Evolutionary conservation across 1,139 yeast genomes (phyloP), one percentile per base, ranked within the genome.

Genomic region (Geotrichum carabidarum): DNA sequence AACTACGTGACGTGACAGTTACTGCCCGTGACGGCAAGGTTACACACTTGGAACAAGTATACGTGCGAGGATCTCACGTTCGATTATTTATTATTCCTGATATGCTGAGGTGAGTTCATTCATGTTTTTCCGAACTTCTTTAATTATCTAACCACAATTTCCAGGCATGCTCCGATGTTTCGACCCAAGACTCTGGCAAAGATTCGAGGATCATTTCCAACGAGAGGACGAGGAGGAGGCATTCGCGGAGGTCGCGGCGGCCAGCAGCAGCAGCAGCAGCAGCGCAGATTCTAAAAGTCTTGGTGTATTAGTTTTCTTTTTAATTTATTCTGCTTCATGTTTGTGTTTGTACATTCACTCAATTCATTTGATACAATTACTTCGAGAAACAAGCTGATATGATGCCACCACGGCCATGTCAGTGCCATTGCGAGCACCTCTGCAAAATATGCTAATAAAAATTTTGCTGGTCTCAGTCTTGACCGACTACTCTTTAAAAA

Each of bases 11-110:
- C 67, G 95, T 87, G 48, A 82, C 87, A 1, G 83, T 86, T 50
- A 90, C 96, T 0, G 82, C 83, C 44, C 72, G 83, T 49, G 85
- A 89, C 53, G 96, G 97, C 1, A 75, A 78, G 46, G 86, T 87
- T 4, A 75, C 85, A 5, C 86, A 86, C 63, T 78, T 89, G 77
- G 90, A 86, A 60, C 91, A 86, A 63, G 95, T 90, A 2, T 91
- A 88, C 68, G 83, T 93, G 2, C 79, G 99, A 64, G 99, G 99
- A 1, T 87, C 96, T 1, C 93, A 87, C 74, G 83, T 93, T 40
- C 79, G 93, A 60, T 85, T 89, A 70, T 79, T 93, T 60, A 81
- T 84, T 35, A 84, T 93, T 12, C 99, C 99, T 0, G 98, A 93
- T 57, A 84, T 90, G 71, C 78, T 93, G 57, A 67, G 68, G 63